Evolutionary conservation across 345 rosid species (phyloP).

Genomic region (Sisymbrium irio): DNA sequence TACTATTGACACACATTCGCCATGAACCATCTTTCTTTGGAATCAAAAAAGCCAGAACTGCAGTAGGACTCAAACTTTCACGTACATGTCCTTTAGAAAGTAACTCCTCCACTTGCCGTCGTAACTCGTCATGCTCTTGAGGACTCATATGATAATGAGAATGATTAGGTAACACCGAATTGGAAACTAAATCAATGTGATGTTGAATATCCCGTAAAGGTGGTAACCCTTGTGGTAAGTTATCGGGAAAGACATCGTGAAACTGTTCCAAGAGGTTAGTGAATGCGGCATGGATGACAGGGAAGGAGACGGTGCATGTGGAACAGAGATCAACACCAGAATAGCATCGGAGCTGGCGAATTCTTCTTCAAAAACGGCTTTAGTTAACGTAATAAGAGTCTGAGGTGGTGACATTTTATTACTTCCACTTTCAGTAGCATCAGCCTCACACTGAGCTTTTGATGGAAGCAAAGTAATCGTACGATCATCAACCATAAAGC

Average conservation of each 20-base stretch:
- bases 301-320: neutral
- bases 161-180: neutral
- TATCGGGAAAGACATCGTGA: too few species aligned
- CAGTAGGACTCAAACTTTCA: too few species aligned
- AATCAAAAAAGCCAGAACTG: too few species aligned
- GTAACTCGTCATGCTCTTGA: too few species aligned
- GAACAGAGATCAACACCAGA: neutral
- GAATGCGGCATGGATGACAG: too few species aligned
- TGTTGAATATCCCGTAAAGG: neutral
- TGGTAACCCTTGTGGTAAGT: neutral
- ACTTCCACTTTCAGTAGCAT: neutral
- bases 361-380: neutral
- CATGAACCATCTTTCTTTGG: too few species aligned
- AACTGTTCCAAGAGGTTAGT: too few species aligned
- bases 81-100: too few species aligned
- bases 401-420: neutral
- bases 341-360: neutral
- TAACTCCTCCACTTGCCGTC: too few species aligned
- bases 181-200: neutral
- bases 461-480: neutral
- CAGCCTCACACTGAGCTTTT: neutral
- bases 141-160: neutral
- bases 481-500: neutral
- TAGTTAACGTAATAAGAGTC: neutral
- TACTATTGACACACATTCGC: too few species aligned